Evolutionary conservation across 495 filamentous ascomycete species (phyloP).

Genomic region (Friedmanniomyces endolithicus): DNA sequence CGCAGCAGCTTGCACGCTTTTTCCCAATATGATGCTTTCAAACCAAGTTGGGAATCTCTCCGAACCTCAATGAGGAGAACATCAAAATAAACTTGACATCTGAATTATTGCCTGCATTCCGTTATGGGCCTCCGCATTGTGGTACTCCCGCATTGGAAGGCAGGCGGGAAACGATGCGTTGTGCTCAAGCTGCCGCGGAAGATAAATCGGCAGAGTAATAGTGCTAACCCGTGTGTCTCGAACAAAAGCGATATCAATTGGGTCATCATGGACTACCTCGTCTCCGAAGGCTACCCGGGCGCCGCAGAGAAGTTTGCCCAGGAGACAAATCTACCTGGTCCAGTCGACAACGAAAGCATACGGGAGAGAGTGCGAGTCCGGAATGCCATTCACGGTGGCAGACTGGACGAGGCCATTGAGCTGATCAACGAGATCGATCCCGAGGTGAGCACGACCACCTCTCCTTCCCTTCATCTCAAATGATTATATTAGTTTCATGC

Average conservation of each 20-base stretch:
- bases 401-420: slow-evolving; percentile 75
- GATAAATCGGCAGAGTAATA: background rate
- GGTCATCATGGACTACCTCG: slow-evolving; percentile 93
- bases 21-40: slow-evolving; percentile 57
- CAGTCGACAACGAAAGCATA: slow-evolving; percentile 58
- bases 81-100: slow-evolving; percentile 39
- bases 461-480: slow-evolving; percentile 30
- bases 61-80: slow-evolving; percentile 84
- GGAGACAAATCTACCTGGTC: slow-evolving; percentile 76
- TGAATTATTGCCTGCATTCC: background rate
- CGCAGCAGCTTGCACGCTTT: background rate
- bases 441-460: slow-evolving; percentile 50
- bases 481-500: slow-evolving; percentile 99
- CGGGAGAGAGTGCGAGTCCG: slow-evolving; percentile 65
- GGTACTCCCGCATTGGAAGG: slow-evolving; percentile 2
- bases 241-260: slow-evolving; percentile 75
- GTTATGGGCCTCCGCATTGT: slow-evolving; percentile 2
- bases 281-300: slow-evolving; percentile 86
- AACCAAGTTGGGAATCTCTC: slow-evolving; percentile 99
- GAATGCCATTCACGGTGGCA: slow-evolving; percentile 65
- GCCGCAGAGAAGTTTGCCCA: slow-evolving; percentile 86
- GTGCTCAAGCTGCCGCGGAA: background rate
- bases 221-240: slow-evolving; percentile 27
- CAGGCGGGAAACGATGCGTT: background rate
- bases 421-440: slow-evolving; percentile 81